Evolutionary conservation across 1,284 basidiomycete species (phyloP), one percentile per base, ranked within the genome.

Genomic region (Ustilago crameri): DNA sequence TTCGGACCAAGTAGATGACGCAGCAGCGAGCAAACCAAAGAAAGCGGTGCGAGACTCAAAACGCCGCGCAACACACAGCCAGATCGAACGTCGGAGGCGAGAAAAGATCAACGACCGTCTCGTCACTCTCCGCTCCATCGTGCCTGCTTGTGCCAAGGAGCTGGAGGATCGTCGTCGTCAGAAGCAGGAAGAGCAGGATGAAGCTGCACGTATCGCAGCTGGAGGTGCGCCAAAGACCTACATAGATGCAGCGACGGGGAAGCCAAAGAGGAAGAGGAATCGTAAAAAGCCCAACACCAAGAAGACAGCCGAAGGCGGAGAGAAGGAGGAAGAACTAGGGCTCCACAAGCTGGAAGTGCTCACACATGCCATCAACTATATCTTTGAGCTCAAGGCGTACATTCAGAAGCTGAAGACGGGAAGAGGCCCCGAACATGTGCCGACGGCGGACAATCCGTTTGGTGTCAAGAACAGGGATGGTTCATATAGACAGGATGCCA

Each of bases 41-140:
- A 72, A 72, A 40, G 44, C 51, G 2, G 69, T 55, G 10, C 66
- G 75, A 9, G 78, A 78, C 50, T 74, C 70, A 7, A 75, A 75
- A 43, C 68, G 78, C 10, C 56, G 76, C 18, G 77, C 78, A 5
- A 78, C 78, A 4, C 82, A 83, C 42, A 76, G 73, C 15, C 74
- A 81, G 45, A 83, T 83, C 58, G 82, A 83, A 49, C 60, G 82
- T 8, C 72, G 82, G 4, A 65, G 82, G 15, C 48, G 82, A 22
- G 81, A 81, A 46, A 83, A 83, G 63, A 83, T 83, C 70, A 82
- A 83, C 54, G 81, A 83, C 46, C 65, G 80, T 2, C 75, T 83
- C n/a, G 68, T 82, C 42, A 74, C 70, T 15, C 60, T 83, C 9
- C 78, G 81, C 35, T 57, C 60, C 37, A 69, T 68, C 23, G 79